A percentile compares a stretch with the other conserved stretches of the same genome.
These are phyloP conservation scores for Diutina neorugosa DNA, from an alignment of 1,139 yeast genomes.

Conservation along the genomic window DNA sequence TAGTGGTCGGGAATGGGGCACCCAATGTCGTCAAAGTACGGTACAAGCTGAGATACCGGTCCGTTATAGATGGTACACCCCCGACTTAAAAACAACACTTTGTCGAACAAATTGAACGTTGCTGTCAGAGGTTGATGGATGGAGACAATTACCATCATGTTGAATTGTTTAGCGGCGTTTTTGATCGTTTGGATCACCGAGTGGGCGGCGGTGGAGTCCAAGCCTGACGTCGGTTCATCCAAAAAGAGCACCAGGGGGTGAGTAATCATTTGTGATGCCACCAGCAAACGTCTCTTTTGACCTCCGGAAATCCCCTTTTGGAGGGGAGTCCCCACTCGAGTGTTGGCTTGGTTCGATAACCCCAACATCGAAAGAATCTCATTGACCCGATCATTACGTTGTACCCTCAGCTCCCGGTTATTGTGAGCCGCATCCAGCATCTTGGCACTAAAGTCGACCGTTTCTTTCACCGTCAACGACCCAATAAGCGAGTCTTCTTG, in stretches of 20 bases:
- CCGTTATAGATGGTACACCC: conserved; percentile 6
- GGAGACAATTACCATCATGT: conserved; percentile 3
- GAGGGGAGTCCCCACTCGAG: conserved; percentile 59
- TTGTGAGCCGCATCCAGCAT: conserved; percentile 13
- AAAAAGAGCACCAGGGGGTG: conserved; percentile 68
- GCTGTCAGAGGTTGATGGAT: conserved; percentile 4
- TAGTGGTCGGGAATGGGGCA: conserved; percentile 6
- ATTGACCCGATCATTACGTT: conserved; percentile 19
- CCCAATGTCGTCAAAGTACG: conserved; percentile 6
- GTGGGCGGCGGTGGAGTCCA: conserved; percentile 74
- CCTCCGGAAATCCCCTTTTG: conserved; percentile 81
- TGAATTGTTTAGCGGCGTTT: neutral
- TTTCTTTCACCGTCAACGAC: conserved; percentile 65
- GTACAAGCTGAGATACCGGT: conserved; percentile 6
- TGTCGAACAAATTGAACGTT: conserved; percentile 2
- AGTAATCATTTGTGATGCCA: conserved; percentile 64
- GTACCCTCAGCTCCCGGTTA: neutral
- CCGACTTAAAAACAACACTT: conserved; percentile 6
- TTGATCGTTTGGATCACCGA: conserved; percentile 17
- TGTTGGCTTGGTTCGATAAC: conserved; percentile 65
- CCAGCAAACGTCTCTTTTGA: conserved; percentile 72
- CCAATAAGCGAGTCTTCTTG: conserved; percentile 69
- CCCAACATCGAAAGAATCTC: conserved; percentile 54
- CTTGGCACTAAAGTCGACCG: conserved; percentile 59
- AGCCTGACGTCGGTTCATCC: conserved; percentile 90